These are phyloP conservation scores for Penicillium paxilli DNA, from an alignment of 495 filamentous ascomycete genomes.

Conservation along the genomic window DNA sequence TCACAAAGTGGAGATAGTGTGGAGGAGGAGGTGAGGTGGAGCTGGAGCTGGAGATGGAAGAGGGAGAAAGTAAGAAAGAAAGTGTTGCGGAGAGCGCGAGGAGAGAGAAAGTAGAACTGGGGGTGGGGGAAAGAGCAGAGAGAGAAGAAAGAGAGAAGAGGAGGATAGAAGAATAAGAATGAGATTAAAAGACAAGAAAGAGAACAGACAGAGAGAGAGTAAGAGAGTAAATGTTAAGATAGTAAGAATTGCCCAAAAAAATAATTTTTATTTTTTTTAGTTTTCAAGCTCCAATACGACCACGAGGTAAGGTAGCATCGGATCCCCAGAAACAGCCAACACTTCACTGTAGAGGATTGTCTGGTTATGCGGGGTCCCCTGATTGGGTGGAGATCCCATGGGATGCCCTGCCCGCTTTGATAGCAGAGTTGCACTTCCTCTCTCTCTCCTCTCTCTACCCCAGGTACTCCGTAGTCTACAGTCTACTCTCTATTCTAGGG, in stretches of 20 bases:
- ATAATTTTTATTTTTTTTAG: no score
- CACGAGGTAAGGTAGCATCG: slow-evolving; percentile 26
- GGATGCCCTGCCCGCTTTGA: slow-evolving; percentile 19
- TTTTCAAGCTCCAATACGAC: slow-evolving; percentile 10
- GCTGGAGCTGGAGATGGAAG: not conserved
- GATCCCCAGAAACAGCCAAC: no score
- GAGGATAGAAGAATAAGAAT: not conserved
- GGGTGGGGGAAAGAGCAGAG: not conserved
- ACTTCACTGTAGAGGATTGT: no score
- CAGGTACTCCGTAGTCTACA: no score
- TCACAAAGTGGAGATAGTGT: not conserved
- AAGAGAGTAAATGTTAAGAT: not conserved
- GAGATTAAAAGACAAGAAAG: not conserved
- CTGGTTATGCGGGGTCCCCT: no score
- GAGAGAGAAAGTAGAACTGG: not conserved
- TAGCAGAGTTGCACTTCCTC: slow-evolving; percentile 28
- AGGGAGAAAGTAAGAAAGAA: slow-evolving; percentile 1
- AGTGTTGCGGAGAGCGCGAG: not conserved
- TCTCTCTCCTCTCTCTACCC: no score
- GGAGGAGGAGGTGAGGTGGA: not conserved
- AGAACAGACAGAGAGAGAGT: not conserved
- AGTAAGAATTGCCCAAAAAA: no score
- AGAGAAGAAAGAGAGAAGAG: not conserved
- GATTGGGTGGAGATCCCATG: not conserved
- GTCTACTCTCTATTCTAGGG: slow-evolving; percentile 1